Base-by-base conservation (phyloP, 371 early-diverging fungal genomes). In the Rhizopus microsporus region DNA sequence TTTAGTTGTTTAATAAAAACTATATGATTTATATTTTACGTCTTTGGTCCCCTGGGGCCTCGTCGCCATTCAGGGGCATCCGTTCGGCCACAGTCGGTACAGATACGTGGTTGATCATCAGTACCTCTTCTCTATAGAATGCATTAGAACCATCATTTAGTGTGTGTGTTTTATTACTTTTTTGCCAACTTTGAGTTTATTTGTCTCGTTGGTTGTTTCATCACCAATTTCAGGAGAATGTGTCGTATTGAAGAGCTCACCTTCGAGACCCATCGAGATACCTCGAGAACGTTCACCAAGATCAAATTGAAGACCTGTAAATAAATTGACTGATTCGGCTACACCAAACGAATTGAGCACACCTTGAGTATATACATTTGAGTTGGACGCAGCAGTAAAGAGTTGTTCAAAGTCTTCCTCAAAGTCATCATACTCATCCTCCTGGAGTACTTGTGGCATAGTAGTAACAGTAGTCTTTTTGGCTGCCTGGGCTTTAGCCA, bases 31-130 rank as follows among this genome's bases (percentile, higher is more conserved):
- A 13, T 16, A 29, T 44, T 2, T 73, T 72, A 83, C 80, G 82
- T 81, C 56, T 79, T 81, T 6, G 89, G 84, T 13, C 93, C 93
- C 46, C 81, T 82, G 35, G 90, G 91, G 2, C 93, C 92, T 60
- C 84, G 82, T 52, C 94, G 81, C 94, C 95, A 95, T 56, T 88
- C 89, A 9, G 93, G 92, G 0, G 93, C 88, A 29, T 85, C 82
- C 0, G 88, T 88, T 15, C 87, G 88, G 15, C 83, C 81, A 74
- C 95, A 94, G 16, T 75, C 80, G 7, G 70, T 58, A 63, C 55
- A 74, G n/a, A 61, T 62, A 31, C 40, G 60, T 50, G 37, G n/a
- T n/a, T 48, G 49, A 15, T 63, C 60, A 15, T 60, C 46, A 0
- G 48, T 7, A 17, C 60, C 60, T 60, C 56, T 66, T 50, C n/a